Evolutionary conservation across 78 protist species (phyloP).

Genomic region (Monosiga brevicollis): DNA sequence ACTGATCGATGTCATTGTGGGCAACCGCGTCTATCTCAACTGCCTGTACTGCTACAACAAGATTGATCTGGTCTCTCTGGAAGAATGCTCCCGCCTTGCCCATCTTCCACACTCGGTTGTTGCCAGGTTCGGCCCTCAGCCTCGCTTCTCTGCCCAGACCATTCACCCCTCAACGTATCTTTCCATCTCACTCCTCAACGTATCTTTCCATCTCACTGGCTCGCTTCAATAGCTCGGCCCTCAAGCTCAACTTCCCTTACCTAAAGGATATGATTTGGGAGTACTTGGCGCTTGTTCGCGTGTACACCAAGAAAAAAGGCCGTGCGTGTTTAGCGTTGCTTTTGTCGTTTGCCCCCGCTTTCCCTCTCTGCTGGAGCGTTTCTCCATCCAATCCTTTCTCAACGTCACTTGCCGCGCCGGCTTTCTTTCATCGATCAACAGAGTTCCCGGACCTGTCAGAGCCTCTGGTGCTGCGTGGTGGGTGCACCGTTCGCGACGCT

Average conservation of each 20-base stretch:
- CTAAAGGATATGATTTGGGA: conserved; percentile 89
- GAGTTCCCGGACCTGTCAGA: conserved; percentile 79
- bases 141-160: too few species aligned
- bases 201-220: not conserved
- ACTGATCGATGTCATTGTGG: conserved; percentile 93
- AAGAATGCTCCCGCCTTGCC: conserved; percentile 61
- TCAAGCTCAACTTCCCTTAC: conserved; percentile 86
- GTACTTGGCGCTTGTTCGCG: conserved; percentile 74
- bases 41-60: conserved; percentile 71
- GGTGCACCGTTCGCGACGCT: not conserved
- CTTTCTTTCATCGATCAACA: not conserved
- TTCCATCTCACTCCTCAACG: not conserved
- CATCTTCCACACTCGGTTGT: conserved; percentile 11
- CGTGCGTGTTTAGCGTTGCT: not conserved
- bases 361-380: conserved; percentile 5
- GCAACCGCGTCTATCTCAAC: conserved; percentile 89
- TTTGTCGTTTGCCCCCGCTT: not conserved
- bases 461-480: conserved; percentile 82
- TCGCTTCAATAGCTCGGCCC: conserved; percentile 16
- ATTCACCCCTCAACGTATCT: too few species aligned
- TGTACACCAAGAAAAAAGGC: conserved; percentile 96
- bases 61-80: conserved; percentile 89
- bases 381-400: not conserved
- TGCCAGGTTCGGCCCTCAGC: conserved; percentile 2
- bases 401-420: not conserved